phyloP scores from a whole-genome alignment of 805 yeast genomes.

The Grigorovia humatica region DNA sequence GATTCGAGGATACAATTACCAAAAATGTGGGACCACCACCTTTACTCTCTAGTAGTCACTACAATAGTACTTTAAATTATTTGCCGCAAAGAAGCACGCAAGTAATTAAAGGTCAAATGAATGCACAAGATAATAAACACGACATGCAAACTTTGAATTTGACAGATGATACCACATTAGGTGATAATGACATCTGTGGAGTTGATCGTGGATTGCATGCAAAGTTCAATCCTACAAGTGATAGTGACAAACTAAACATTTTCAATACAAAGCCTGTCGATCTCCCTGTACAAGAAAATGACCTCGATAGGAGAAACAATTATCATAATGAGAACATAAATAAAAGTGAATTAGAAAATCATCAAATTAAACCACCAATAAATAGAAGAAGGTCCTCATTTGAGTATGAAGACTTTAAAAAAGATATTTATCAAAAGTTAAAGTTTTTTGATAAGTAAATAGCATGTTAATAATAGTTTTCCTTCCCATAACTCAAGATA shows the following conservation, averaged over 20 bases:
- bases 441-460: conserved; percentile 16
- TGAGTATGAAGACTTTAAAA: conserved; percentile 25
- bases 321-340: background rate
- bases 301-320: background rate
- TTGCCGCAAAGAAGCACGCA: conserved; percentile 3
- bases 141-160: conserved; percentile 6
- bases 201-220: background rate
- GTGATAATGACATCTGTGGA: background rate
- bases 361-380: conserved; percentile 3
- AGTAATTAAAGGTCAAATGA: conserved; percentile 4
- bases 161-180: background rate
- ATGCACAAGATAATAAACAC: conserved; percentile 9
- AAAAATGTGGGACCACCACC: background rate
- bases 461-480: no score
- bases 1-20: background rate
- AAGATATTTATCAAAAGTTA: conserved; percentile 21
- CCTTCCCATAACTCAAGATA: no score
- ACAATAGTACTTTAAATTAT: background rate
- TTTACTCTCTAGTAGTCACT: background rate
- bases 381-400: conserved; percentile 20
- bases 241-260: background rate
- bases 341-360: background rate
- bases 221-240: background rate
- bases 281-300: background rate
- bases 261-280: background rate